Base-by-base conservation (phyloP, 257 asterid genomes). In the Solanum chilense region DNA sequence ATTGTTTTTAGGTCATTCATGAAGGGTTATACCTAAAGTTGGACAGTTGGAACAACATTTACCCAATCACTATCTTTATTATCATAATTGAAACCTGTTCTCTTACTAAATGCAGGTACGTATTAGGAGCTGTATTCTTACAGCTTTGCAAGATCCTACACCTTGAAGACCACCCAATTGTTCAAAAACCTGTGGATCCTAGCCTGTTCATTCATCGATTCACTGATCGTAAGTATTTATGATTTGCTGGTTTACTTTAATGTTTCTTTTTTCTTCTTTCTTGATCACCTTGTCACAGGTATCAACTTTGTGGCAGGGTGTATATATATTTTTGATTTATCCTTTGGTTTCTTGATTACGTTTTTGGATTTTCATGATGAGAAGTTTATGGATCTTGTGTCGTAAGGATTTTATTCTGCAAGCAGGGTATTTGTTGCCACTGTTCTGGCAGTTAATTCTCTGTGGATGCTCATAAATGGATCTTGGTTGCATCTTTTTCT, bases 201-300 rank as follows among this genome's bases (percentile, higher is more conserved):
- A 96, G 98, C 90, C 97, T 96, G 87, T 96, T 92, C 91, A 94
- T 96, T 91, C 98, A 96, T 91, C 91, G 95, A 87, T 95, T 96
- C 86, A 87, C 97, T 69, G 91, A 90, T 77, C 94, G 98, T 96
- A 93, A 88, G 96, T 86, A 73, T 45, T 62, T 14, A 49, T 80
- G 7, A 47, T 77, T 25, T 80, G 44, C 42, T 80, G 69, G 66
- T 47, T 21, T 13, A 3, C 39, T 31, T 73, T 73, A 86, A 29
- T 80, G 29, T 47, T 16, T 68, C 49, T 49, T 45, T n/a, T 73
- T 47, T 73, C 47, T 49, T 45, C 52, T 73, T 70, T 73, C 35
- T 23, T 86, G 68, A 41, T 23, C 71, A 73, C 69, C 20, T 86
- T 58, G 62, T n/a, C 85, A 41, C 44, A 18, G 44, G 44, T 47